Evolutionary conservation across 805 yeast species (phyloP).

Genomic region (Candida sphagnicola): DNA sequence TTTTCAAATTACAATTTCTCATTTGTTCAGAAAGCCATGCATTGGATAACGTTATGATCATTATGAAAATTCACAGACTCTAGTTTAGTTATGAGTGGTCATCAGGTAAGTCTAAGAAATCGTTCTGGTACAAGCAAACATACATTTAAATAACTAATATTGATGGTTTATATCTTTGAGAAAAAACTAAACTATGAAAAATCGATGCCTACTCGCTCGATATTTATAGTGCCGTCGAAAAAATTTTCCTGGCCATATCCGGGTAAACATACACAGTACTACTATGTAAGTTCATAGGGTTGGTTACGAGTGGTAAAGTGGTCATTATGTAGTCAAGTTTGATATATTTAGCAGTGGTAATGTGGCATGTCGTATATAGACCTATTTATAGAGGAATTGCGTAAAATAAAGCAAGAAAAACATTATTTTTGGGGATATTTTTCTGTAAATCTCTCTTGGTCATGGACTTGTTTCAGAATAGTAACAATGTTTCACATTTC

Average conservation of each 20-base stretch:
- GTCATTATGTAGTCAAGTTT: too few relatives aligned
- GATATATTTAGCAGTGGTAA: too few relatives aligned
- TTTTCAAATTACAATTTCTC: too few relatives aligned
- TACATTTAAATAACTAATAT: slow-evolving; percentile 3
- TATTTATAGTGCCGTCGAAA: not conserved
- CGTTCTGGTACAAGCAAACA: not conserved
- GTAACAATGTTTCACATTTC: too few relatives aligned
- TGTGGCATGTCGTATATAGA: too few relatives aligned
- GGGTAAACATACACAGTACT: slow-evolving; percentile 1
- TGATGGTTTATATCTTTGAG: not conserved
- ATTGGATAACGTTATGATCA: slow-evolving; percentile 41
- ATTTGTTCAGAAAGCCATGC: slow-evolving; percentile 23
- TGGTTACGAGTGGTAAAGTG: not conserved
- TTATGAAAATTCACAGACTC: slow-evolving; percentile 47
- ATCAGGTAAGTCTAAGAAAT: slow-evolving; percentile 11
- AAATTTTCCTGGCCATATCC: slow-evolving; percentile 1
- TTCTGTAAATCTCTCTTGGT: too few relatives aligned
- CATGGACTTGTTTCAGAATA: too few relatives aligned
- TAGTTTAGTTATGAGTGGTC: slow-evolving; percentile 40
- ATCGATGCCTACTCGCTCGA: not conserved
- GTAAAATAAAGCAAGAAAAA: too few relatives aligned
- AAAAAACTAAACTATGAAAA: not conserved
- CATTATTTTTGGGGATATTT: too few relatives aligned
- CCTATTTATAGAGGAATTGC: too few relatives aligned
- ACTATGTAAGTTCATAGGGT: not conserved